Conservation (phyloP, 306 rosid species). For the Elaeagnus macrophylla region DNA sequence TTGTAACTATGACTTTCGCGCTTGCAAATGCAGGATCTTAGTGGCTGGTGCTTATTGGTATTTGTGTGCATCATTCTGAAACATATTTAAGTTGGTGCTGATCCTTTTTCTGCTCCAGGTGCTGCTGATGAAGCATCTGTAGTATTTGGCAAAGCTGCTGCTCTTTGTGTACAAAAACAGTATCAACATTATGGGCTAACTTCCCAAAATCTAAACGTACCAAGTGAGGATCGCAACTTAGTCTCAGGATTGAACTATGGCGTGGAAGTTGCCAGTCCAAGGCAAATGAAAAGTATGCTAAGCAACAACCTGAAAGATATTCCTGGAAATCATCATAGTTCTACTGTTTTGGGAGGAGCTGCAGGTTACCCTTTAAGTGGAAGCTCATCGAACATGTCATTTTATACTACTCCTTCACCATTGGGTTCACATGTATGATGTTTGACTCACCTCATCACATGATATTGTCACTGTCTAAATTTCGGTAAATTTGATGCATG, state of each 20-base stretch:
- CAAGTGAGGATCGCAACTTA: constrained; percentile 48
- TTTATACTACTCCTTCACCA: constrained; percentile 92
- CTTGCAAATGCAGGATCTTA: too few relatives aligned
- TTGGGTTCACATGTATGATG: constrained; percentile 59
- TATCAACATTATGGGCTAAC: constrained; percentile 43
- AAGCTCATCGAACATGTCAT: constrained; percentile 44
- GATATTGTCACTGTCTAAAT: not conserved
- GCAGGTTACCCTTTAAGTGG: constrained; percentile 48
- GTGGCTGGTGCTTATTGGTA: not conserved
- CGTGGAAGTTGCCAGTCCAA: constrained; percentile 58
- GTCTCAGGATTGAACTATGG: constrained; percentile 42
- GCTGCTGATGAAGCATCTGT: constrained; percentile 90
- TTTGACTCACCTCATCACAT: not conserved
- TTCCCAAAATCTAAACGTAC: constrained; percentile 38
- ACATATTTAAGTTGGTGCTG: constrained; percentile 1
- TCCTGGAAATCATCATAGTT: constrained; percentile 62
- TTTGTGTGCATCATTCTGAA: not conserved
- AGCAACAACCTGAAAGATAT: constrained; percentile 58
- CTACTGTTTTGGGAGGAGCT: constrained; percentile 53
- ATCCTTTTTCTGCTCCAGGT: constrained; percentile 39
- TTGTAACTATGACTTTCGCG: too few relatives aligned
- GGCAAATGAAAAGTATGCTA: constrained; percentile 60
- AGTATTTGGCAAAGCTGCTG: constrained; percentile 90
- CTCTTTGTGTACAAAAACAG: constrained; percentile 74
- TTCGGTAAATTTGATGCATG: too few relatives aligned